A percentile compares a stretch with the other conserved stretches of the same genome.
These are phyloP conservation scores for Phytophthora sp. DNA, from an alignment of 352 stramenopile genomes.

Conservation along the genomic window DNA sequence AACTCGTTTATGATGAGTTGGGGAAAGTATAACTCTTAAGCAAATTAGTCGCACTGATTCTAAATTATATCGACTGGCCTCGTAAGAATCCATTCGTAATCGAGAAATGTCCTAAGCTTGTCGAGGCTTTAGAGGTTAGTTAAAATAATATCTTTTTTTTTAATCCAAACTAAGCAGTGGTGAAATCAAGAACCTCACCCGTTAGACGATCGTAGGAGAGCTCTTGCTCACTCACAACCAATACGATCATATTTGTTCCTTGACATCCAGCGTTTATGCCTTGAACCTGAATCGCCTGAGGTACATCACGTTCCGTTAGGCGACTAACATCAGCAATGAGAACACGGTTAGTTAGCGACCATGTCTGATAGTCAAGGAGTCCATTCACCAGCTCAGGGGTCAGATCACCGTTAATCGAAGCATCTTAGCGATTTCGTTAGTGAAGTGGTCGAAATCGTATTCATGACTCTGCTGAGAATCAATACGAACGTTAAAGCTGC, in stretches of 20 bases:
- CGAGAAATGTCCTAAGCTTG: neutral
- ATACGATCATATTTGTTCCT: neutral
- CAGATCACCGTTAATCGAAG: conserved; percentile 23
- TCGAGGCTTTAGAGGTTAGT: neutral
- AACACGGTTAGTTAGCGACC: too few relatives aligned
- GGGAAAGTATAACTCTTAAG: neutral
- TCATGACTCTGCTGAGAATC: neutral
- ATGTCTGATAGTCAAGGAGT: too few relatives aligned
- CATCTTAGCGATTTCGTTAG: neutral
- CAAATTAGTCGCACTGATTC: neutral
- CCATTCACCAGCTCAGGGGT: neutral
- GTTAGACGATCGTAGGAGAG: neutral
- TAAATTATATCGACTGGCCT: too few relatives aligned
- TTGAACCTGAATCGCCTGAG: too few relatives aligned
- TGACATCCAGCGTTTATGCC: neutral
- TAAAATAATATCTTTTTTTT: neutral
- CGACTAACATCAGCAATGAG: too few relatives aligned
- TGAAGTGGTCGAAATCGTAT: too few relatives aligned
- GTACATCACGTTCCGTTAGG: too few relatives aligned
- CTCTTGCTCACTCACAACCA: neutral
- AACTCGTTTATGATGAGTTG: neutral
- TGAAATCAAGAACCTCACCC: neutral
- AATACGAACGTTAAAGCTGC: conserved; percentile 1
- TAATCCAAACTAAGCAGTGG: neutral
- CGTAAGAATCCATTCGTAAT: neutral